A percentile compares a stretch with the other conserved stretches of the same genome.
Conservation (phyloP, 345 rosid genomes). For the Durio zibethinus region DNA sequence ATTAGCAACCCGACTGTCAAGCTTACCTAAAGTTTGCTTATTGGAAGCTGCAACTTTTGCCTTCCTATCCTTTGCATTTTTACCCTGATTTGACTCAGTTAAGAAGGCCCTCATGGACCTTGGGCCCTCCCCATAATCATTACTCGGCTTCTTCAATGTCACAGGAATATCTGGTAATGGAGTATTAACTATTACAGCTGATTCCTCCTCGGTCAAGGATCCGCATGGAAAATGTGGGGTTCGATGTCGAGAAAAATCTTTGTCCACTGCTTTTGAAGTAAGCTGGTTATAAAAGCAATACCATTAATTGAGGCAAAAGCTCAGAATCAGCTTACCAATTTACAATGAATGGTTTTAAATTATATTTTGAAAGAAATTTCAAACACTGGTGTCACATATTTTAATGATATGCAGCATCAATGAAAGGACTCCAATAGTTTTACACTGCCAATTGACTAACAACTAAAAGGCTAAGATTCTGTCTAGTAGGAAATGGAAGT, state of each 20-base stretch:
- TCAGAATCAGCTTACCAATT: not conserved
- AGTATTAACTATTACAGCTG: conserved; percentile 43
- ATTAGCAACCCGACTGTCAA: not conserved
- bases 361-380: not conserved
- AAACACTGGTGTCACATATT: not conserved
- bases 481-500: not conserved
- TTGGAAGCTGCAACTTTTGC: conserved; percentile 17
- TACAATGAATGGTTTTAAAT: not conserved
- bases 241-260: conserved; percentile 59
- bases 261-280: conserved; percentile 65
- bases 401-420: not conserved
- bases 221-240: conserved; percentile 69
- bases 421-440: not conserved
- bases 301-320: conserved; percentile 5
- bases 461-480: not conserved
- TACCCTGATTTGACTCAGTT: conserved; percentile 31
- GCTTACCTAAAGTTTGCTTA: conserved; percentile 35
- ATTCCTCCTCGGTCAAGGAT: conserved; percentile 47
- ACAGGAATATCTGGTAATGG: conserved; percentile 44
- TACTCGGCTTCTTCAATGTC: conserved; percentile 43
- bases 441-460: not conserved
- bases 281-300: conserved; percentile 43
- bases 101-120: conserved; percentile 38
- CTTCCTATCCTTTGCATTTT: conserved; percentile 18
- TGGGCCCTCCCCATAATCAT: conserved; percentile 33